These are phyloP conservation scores for Hondaea fermentalgiana DNA, from an alignment of 108 stramenopile genomes.

Conservation along the genomic window DNA sequence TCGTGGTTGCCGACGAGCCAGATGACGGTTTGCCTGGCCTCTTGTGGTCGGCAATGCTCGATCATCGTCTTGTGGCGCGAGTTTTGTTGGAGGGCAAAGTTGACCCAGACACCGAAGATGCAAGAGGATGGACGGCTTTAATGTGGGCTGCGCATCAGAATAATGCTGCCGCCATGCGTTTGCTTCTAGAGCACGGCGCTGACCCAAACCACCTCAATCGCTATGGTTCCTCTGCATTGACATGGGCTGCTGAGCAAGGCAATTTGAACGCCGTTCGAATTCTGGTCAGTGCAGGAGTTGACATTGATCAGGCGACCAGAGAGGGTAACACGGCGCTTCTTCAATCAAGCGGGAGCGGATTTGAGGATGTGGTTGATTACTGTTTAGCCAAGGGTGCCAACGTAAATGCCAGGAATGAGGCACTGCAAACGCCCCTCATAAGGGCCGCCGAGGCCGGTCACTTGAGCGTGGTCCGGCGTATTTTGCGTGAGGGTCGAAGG, in stretches of 20 bases:
- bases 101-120: not conserved
- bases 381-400: not conserved
- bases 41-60: not conserved
- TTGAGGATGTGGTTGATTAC: not conserved
- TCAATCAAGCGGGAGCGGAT: not conserved
- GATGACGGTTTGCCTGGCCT: not conserved
- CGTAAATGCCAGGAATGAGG: not conserved
- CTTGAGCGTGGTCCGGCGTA: not conserved
- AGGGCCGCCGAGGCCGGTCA: not conserved
- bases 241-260: slow-evolving; percentile 8
- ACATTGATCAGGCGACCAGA: not conserved
- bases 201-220: not conserved
- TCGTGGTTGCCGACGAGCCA: not conserved
- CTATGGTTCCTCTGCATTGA: not conserved
- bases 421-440: not conserved
- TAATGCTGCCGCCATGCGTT: not conserved
- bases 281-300: not conserved
- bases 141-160: slow-evolving; percentile 10
- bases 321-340: not conserved
- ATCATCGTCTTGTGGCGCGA: not conserved
- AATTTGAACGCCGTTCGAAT: not conserved
- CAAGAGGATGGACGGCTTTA: not conserved
- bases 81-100: not conserved
- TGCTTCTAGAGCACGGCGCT: not conserved
- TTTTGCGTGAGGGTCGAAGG: not conserved